These are phyloP conservation scores for Debaryomyces coudertii DNA, from an alignment of 1,139 yeast species.

Conservation along the genomic window DNA sequence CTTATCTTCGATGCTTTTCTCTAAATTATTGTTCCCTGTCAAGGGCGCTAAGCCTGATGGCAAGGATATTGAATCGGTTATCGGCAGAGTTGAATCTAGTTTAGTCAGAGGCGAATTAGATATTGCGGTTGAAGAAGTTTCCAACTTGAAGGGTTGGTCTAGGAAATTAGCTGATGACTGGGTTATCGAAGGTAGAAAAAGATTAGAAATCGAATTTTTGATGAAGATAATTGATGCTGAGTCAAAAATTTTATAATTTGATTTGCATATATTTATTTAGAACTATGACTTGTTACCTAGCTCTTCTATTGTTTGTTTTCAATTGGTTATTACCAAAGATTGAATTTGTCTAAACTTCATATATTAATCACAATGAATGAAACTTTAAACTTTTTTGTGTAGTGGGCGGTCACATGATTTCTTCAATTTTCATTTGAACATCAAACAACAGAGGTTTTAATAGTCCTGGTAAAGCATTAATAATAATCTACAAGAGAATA, in stretches of 20 bases:
- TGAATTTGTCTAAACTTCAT: not conserved
- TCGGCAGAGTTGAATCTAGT: slow-evolving; percentile 82
- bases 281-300: slow-evolving; percentile 6
- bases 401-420: slow-evolving; percentile 2
- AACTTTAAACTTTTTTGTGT: not conserved
- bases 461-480: not conserved
- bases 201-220: slow-evolving; percentile 84
- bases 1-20: slow-evolving; percentile 74
- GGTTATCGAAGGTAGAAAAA: slow-evolving; percentile 85
- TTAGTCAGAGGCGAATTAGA: slow-evolving; percentile 78
- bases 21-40: slow-evolving; percentile 69
- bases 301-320: not conserved
- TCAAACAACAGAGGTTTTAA: slow-evolving; percentile 1
- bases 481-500: not conserved
- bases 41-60: slow-evolving; percentile 65
- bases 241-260: slow-evolving; percentile 39
- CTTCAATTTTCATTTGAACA: not conserved
- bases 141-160: slow-evolving; percentile 91
- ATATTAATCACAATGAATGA: not conserved
- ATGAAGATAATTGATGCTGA: slow-evolving; percentile 67
- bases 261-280: slow-evolving; percentile 7
- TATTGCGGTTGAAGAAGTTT: slow-evolving; percentile 90
- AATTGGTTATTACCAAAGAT: not conserved
- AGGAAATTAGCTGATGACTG: slow-evolving; percentile 89
- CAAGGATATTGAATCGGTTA: slow-evolving; percentile 82